Percentiles rank a stretch among this genome's conserved stretches.
phyloP scores from a whole-genome alignment of 306 rosid species.

The Geum urbanum region DNA sequence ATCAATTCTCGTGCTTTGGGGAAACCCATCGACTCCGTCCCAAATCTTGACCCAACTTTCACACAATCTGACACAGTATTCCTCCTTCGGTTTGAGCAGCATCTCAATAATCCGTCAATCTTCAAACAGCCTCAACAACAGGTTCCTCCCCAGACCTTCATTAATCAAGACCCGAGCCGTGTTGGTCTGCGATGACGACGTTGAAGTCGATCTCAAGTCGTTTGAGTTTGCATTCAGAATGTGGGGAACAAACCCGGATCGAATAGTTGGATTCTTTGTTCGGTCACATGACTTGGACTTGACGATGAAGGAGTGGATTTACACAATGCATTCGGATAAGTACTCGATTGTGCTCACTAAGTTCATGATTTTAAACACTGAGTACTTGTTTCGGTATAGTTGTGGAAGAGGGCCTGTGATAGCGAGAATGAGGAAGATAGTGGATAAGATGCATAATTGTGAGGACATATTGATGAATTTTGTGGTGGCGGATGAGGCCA shows the following conservation, averaged over 20 bases:
- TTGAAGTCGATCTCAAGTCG: constrained; percentile 51
- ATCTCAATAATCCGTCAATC: constrained; percentile 47
- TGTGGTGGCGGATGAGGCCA: constrained; percentile 51
- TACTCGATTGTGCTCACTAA: constrained; percentile 81
- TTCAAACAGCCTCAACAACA: constrained; percentile 58
- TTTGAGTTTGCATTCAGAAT: constrained; percentile 58
- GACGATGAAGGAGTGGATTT: constrained; percentile 62
- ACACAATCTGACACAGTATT: constrained; percentile 36
- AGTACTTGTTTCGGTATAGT: constrained; percentile 49
- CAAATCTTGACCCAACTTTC: constrained; percentile 37
- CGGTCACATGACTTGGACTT: constrained; percentile 76
- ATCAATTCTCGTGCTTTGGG: constrained; percentile 79
- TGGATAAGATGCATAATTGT: constrained; percentile 57
- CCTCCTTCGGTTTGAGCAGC: constrained; percentile 34
- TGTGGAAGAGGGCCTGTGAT: constrained; percentile 53
- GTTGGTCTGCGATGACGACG: constrained; percentile 81
- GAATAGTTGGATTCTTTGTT: constrained; percentile 64
- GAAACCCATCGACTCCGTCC: constrained; percentile 62
- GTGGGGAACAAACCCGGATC: constrained; percentile 48
- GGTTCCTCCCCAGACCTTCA: constrained; percentile 61
- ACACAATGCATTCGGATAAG: constrained; percentile 73
- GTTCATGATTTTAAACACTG: constrained; percentile 51
- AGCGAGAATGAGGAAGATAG: constrained; percentile 46
- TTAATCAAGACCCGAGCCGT: constrained; percentile 54
- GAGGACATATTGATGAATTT: constrained; percentile 88